These are phyloP conservation scores for Clavariopsis aquatica DNA, from an alignment of 495 filamentous ascomycete species.

Conservation along the genomic window DNA sequence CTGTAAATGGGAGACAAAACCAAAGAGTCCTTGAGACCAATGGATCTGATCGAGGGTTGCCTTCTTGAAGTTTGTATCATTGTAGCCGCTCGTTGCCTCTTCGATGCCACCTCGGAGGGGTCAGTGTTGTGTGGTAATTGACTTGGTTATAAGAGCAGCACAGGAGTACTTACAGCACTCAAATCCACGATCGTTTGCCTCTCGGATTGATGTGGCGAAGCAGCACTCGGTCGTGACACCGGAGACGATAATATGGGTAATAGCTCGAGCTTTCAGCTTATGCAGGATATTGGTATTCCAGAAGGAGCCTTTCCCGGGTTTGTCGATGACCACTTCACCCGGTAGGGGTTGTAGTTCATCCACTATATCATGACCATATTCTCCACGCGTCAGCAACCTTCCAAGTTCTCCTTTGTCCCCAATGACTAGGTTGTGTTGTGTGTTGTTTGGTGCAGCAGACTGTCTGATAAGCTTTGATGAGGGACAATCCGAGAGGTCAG, in stretches of 20 bases:
- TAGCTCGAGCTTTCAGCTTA: constrained; percentile 41
- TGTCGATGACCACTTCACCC: constrained; percentile 43
- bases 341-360: constrained; percentile 41
- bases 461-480: constrained; percentile 54
- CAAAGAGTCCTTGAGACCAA: constrained; percentile 54
- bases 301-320: constrained; percentile 44
- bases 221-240: constrained; percentile 45
- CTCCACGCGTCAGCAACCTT: constrained; percentile 27
- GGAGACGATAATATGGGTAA: constrained; percentile 42
- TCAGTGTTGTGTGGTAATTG: constrained; percentile 5
- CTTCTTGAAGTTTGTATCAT: constrained; percentile 46
- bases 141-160: constrained; percentile 7
- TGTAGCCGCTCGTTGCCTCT: constrained; percentile 52
- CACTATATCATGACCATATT: constrained; percentile 49
- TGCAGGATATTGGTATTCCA: constrained; percentile 43
- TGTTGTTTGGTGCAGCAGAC: constrained; percentile 46
- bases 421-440: constrained; percentile 51
- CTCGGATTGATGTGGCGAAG: constrained; percentile 42
- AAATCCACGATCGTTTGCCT: constrained; percentile 43
- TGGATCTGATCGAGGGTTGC: constrained; percentile 50
- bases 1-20: constrained; percentile 49
- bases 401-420: constrained; percentile 50
- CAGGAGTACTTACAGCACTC: constrained; percentile 44
- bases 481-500: constrained; percentile 55
- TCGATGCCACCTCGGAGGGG: constrained; percentile 45